Evolutionary conservation across 306 rosid genomes (phyloP), one percentile per base, ranked within the genome.

Genomic region (Begonia peltatifolia): DNA sequence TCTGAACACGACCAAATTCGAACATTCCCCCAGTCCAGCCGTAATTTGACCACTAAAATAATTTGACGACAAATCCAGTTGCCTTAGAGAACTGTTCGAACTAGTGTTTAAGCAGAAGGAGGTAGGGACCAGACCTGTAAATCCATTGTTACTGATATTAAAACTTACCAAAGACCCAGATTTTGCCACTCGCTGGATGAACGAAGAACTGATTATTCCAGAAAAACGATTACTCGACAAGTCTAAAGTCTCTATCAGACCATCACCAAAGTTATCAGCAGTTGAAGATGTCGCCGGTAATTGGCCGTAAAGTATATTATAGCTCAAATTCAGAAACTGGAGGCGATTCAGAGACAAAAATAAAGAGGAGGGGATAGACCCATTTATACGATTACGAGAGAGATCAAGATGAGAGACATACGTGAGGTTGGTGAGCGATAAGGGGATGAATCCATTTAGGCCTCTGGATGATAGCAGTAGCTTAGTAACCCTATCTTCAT

Each of bases 131-230:
- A 47, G 51, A 44, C 96, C 96, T 16, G 50, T n/a, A 66, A 87
- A 68, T 65, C 79, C 74, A 64, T 87, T 87, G 69, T 80, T 66
- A 58, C 96, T 87, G 48, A 80, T 77, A 66, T 87, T 87, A 66
- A 87, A 76, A 69, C 67, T 50, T 6, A 61, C 52, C 55, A 82
- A 71, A 57, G 58, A 47, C 43, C 74, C 74, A 42, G 63, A 52
- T 22, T 14, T 35, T 10, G 63, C 76, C 0, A 73, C 50, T 15
- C 60, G 56, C 52, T 62, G 52, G 57, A 78, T 48, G 42, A 80
- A 14, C 22, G 79, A 67, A 68, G 63, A 14, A 10, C 84, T 75
- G 35, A 83, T 68, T 42, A 63, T 30, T 7, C 94, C 94, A 53
- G 57, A 61, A 73, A 87, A 72, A 13, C 46, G 22, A 50, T 87